phyloP scores from a whole-genome alignment of 2,329 filamentous ascomycete species.

The Dryadomyces quercivorus region DNA sequence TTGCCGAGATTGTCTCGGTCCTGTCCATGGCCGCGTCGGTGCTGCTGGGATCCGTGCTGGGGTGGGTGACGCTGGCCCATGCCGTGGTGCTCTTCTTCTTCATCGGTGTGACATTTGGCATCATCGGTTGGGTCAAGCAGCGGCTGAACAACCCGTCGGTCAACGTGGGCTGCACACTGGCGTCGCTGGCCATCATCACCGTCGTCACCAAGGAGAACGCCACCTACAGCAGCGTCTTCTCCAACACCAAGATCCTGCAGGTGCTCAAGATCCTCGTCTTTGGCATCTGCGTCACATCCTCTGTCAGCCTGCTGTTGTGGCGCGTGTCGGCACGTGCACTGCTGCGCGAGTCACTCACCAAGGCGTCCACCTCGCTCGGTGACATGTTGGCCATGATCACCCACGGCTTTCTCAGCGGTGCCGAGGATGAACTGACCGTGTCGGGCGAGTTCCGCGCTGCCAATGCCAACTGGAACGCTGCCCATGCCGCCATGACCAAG shows the following conservation, averaged over 20 bases:
- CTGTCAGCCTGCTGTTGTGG: constrained; percentile 66
- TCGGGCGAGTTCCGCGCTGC: constrained; percentile 52
- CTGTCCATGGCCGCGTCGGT: constrained; percentile 83
- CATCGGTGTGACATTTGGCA: constrained; percentile 73
- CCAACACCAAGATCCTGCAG: constrained; percentile 68
- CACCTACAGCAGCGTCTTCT: constrained; percentile 71
- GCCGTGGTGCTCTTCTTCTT: constrained; percentile 70
- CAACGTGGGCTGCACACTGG: constrained; percentile 73
- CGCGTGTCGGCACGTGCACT: constrained; percentile 64
- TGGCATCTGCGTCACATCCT: constrained; percentile 58
- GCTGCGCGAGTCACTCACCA: constrained; percentile 61
- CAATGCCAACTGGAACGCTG: constrained; percentile 50
- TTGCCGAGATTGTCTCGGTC: constrained; percentile 63
- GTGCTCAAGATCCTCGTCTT: constrained; percentile 75
- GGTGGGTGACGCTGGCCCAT: constrained; percentile 61
- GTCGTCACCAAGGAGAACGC: constrained; percentile 85
- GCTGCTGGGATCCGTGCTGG: constrained; percentile 56
- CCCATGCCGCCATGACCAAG: constrained; percentile 59
- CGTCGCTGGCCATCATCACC: constrained; percentile 80
- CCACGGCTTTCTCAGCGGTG: constrained; percentile 70
- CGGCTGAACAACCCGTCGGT: constrained; percentile 66
- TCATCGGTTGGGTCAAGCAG: constrained; percentile 82
- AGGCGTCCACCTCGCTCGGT: constrained; percentile 61
- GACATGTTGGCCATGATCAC: constrained; percentile 76
- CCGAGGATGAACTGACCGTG: constrained; percentile 58